Percentiles rank a stretch among this genome's conserved stretches.
phyloP scores from a whole-genome alignment of 2,329 filamentous ascomycete species.

The Botryotinia calthae region DNA sequence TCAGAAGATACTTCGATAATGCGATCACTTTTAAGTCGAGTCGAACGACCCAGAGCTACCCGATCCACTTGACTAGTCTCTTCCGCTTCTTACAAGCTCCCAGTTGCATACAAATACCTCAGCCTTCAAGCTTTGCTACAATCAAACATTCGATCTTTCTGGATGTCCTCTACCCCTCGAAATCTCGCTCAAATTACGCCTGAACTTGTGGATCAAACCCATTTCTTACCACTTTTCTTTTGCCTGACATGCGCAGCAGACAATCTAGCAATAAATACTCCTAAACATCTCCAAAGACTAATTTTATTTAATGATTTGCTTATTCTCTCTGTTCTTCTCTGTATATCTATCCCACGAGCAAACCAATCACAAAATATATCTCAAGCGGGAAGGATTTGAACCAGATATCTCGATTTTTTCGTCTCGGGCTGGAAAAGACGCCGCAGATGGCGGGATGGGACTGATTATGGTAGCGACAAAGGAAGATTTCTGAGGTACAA shows the following conservation, averaged over 20 bases:
- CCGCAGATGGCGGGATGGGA: fast-evolving
- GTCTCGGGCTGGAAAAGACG: fast-evolving
- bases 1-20: not conserved
- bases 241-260: not conserved
- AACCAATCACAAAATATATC: not conserved
- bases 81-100: not conserved
- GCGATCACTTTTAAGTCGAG: not conserved
- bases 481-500: fast-evolving
- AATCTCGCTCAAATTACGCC: not conserved
- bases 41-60: not conserved
- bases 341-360: no score
- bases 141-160: not conserved
- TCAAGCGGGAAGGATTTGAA: fast-evolving
- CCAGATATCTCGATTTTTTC: fast-evolving
- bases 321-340: not conserved
- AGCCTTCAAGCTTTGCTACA: not conserved
- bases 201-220: not conserved
- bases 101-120: not conserved
- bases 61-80: no score
- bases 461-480: not conserved
- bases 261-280: not conserved
- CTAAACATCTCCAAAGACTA: fast-evolving
- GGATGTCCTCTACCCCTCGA: not conserved
- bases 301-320: no score
- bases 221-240: not conserved